Base-by-base conservation (phyloP, 352 stramenopile species). In the Phytopythium litorale region DNA sequence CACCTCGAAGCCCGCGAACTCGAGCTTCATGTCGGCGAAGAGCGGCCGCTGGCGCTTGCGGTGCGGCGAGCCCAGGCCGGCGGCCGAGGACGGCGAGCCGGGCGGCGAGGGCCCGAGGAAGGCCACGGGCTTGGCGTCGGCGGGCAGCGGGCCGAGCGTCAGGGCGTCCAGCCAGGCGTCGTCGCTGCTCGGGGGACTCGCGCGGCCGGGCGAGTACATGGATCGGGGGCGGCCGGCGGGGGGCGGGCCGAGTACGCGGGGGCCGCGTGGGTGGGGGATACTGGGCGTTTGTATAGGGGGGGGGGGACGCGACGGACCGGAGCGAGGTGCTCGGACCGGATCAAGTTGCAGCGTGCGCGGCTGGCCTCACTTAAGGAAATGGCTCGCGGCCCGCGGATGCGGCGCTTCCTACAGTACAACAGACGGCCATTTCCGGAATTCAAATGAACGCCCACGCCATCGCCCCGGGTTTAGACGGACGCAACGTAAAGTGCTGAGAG, bases 1-100 rank as follows among this genome's bases (percentile, higher is more conserved):
- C 32, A 67, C 42, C 43, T 58, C 57, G 33, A 81, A 82, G 56
- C 77, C 77, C 23, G 74, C 70, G 60, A 85, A 88, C 65, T 81
- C 80, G 51, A 91, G 66, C 56, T 91, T 84, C 52, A 91, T 73
- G 59, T 86, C 76, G 7, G 71, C 75, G 45, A 83, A 74, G 37
- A 66, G 60, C 54, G 66, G 59, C 19, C 66, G 63, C 58, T 69
- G 66, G n/a, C 66, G 66, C 58, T 64, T 64, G 23, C 58, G 58
- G 60, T 52, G 33, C 33, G 33, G 33, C 33, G 33, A 38, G 33
- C 33, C 7, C 33, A 12, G 4, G 54, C 42, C 18, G 38, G 52
- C 50, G 25, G 63, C 56, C 19, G 67, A 52, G 18, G 65, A 68
- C n/a, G 59, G 51, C 9, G 64, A 43, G 4, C 48, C 33, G 6